Evolutionary conservation across 1,139 yeast genomes (phyloP).

Genomic region (Lodderomyces parapsilosis): DNA sequence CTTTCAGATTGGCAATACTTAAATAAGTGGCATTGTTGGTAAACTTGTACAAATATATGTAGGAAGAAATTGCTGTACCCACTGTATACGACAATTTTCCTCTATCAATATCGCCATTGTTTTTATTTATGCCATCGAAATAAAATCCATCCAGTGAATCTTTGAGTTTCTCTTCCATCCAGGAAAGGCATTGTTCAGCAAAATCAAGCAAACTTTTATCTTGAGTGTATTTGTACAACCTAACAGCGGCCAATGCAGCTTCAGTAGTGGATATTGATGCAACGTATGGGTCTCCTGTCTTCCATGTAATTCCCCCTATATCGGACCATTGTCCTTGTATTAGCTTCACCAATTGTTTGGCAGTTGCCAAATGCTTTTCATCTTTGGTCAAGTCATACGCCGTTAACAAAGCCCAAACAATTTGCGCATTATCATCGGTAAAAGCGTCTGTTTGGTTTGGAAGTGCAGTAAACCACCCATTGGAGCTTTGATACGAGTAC

Average conservation of each 20-base stretch:
- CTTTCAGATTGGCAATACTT: slow-evolving; percentile 9
- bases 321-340: slow-evolving; percentile 20
- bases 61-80: slow-evolving; percentile 33
- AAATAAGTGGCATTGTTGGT: slow-evolving; percentile 19
- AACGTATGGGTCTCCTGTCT: slow-evolving; percentile 21
- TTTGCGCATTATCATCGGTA: slow-evolving; percentile 36
- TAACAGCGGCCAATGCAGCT: slow-evolving; percentile 32
- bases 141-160: slow-evolving; percentile 26
- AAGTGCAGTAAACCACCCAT: slow-evolving; percentile 26
- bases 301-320: slow-evolving; percentile 34
- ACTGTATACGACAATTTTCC: slow-evolving; percentile 40
- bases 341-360: slow-evolving; percentile 18
- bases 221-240: slow-evolving; percentile 20
- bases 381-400: slow-evolving; percentile 21
- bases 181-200: slow-evolving; percentile 23
- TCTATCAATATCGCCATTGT: slow-evolving; percentile 16
- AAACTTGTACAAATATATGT: slow-evolving; percentile 24
- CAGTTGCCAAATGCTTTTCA: slow-evolving; percentile 17
- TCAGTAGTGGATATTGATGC: slow-evolving; percentile 37
- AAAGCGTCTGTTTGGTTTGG: slow-evolving; percentile 28
- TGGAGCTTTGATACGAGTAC: slow-evolving; percentile 15
- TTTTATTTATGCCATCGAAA: slow-evolving; percentile 23
- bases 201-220: slow-evolving; percentile 21
- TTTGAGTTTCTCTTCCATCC: slow-evolving; percentile 22
- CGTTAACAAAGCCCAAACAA: slow-evolving; percentile 29